Evolutionary conservation across 345 rosid species (phyloP).

Genomic region (Pugionium cornutum): DNA sequence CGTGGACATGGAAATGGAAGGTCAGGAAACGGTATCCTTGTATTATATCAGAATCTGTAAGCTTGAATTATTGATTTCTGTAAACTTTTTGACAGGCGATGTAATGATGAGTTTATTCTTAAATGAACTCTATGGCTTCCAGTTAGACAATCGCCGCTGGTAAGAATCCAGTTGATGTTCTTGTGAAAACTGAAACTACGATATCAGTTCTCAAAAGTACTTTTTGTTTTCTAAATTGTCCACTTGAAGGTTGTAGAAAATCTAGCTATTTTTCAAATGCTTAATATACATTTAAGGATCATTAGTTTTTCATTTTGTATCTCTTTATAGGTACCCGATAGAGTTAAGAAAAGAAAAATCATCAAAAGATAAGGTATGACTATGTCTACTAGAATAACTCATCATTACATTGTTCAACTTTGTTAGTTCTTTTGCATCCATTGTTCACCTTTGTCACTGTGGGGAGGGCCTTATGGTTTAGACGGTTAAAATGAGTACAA

Average conservation of each 20-base stretch:
- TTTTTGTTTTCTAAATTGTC: neutral
- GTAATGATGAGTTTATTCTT: conserved; percentile 92
- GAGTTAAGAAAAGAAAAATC: conserved; percentile 92
- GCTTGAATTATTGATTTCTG: conserved; percentile 15
- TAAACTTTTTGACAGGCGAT: conserved; percentile 60
- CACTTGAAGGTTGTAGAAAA: neutral
- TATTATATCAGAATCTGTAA: neutral
- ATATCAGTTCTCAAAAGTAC: neutral
- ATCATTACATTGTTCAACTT: neutral
- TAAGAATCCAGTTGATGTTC: conserved; percentile 36
- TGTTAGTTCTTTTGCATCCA: conserved; percentile 4
- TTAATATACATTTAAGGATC: neutral
- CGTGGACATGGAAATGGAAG: conserved; percentile 95
- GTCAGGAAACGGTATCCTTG: conserved; percentile 37
- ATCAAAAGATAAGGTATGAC: conserved; percentile 76
- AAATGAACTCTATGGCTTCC: conserved; percentile 97
- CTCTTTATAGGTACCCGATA: conserved; percentile 70
- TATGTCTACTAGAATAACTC: neutral
- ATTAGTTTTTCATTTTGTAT: neutral
- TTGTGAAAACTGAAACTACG: neutral
- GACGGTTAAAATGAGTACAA: neutral
- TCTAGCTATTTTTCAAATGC: neutral
- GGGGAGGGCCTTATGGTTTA: conserved; percentile 4
- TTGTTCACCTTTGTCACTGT: neutral
- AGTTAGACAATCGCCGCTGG: conserved; percentile 94